Evolutionary conservation across 1,284 basidiomycete genomes (phyloP).

Genomic region (Sphaerobolus stellatus): DNA sequence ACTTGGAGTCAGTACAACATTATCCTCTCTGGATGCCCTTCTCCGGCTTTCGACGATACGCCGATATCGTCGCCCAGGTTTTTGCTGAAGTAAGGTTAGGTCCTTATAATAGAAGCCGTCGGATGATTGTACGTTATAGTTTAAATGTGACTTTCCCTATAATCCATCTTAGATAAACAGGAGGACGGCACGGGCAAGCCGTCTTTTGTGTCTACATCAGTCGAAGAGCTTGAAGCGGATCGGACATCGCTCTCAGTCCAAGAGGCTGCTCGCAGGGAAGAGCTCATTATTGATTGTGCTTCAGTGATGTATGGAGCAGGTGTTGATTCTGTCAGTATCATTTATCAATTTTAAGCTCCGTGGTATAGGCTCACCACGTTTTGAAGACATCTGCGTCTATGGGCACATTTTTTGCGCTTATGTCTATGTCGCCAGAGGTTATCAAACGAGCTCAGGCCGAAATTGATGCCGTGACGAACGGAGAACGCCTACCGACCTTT

Average conservation of each 20-base stretch:
- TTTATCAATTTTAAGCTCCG: background rate
- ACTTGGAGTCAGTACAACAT: background rate
- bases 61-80: background rate
- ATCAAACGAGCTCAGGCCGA: constrained; percentile 26
- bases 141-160: background rate
- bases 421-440: background rate
- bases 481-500: constrained; percentile 27
- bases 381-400: background rate
- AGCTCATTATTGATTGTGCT: background rate
- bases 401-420: background rate
- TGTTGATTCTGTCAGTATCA: background rate
- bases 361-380: too few relatives aligned
- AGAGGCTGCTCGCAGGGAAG: background rate
- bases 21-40: constrained; percentile 3
- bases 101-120: background rate
- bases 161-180: background rate
- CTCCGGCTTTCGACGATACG: background rate
- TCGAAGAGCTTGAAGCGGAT: background rate
- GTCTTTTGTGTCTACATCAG: background rate
- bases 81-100: background rate
- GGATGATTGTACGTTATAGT: background rate
- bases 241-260: background rate
- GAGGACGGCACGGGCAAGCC: background rate
- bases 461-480: constrained; percentile 26
- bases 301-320: background rate